Base-by-base conservation (phyloP, 768 basidiomycete species). In the Amanita inopinata region DNA sequence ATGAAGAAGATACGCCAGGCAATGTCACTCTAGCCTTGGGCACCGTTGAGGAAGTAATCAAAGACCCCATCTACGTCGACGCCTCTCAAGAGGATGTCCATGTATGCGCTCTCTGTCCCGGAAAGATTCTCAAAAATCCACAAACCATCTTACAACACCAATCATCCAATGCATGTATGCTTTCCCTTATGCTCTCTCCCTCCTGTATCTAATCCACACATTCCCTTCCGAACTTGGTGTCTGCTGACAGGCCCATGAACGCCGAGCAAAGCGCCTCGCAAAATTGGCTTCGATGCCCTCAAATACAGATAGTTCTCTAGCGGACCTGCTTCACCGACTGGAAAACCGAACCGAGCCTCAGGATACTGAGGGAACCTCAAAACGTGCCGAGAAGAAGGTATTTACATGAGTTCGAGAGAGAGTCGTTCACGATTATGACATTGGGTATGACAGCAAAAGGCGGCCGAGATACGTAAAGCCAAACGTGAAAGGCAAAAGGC, bases 81-180 rank as follows among this genome's bases (percentile, higher is more conserved):
- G 71, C 76, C 3, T 48, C 73, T 8, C 65, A 78, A 17, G 71
- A 78, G 2, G 72, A 72, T 17, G 54, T 74, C 25, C 70, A 71
- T 48, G 70, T 66, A 6, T 88, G 86, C 55, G 66, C 78, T 5
- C 54, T 82, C 4, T 89, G 86, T 57, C 83, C 80, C 8, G 78
- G 76, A 28, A 89, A 84, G 55, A 54, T 69, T n/a, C 66, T 89
- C 30, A 85, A 85, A 55, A 70, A 71, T 35, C 40, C 49, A 6
- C 65, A 64, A 38, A 77, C 81, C 75, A 62, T 71, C 25, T 60
- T 67, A 44, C 58, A 71, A 10, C 86, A 89, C 57, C 65, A 63
- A 45, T 62, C 61, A 7, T 82, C 84, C 24, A 76, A 71, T 60
- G 86, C 76, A 70, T 60, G 78, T 73, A 59, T 52, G 55, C 47